Percentiles rank a stretch among this genome's conserved stretches.
Evolutionary conservation across 176 grass and related monocot genomes (phyloP).

Genomic region (Phragmites australis): DNA sequence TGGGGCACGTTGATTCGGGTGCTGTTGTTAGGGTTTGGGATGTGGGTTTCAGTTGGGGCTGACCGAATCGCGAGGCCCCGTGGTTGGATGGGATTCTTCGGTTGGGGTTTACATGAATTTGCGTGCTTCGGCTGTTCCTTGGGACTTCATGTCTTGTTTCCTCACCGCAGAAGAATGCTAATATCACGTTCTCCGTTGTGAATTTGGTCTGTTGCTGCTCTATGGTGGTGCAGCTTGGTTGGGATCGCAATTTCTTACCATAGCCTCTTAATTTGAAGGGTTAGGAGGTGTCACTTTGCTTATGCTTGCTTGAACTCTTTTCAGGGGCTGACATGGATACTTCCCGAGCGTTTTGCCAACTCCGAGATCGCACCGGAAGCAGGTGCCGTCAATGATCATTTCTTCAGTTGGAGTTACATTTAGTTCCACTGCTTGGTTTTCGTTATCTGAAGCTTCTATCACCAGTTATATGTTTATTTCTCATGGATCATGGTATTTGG

Average conservation of each 20-base stretch:
- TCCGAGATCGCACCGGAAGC: slow-evolving; percentile 94
- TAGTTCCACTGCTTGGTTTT: neutral
- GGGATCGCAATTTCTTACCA: neutral
- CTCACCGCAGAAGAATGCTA: neutral
- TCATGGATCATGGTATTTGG: neutral
- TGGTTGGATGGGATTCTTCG: neutral
- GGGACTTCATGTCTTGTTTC: neutral
- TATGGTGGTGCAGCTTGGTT: neutral
- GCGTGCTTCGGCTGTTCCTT: neutral
- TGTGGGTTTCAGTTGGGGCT: neutral
- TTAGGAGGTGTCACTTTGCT: neutral
- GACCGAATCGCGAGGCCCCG: neutral
- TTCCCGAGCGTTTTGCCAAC: slow-evolving; percentile 90
- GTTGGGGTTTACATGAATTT: neutral
- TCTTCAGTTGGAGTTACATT: slow-evolving; percentile 12
- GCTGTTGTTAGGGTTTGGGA: neutral
- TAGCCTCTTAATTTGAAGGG: neutral
- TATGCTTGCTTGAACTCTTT: slow-evolving; percentile 19
- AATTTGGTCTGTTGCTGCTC: neutral
- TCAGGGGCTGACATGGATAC: slow-evolving; percentile 88
- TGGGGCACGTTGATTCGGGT: neutral
- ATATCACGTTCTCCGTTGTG: neutral
- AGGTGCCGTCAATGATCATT: slow-evolving; percentile 51
- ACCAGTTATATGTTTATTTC: neutral
- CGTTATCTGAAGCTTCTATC: slow-evolving; percentile 4